phyloP scores from a whole-genome alignment of 139 green algal species.

The Tetratostichococcus sp. region DNA sequence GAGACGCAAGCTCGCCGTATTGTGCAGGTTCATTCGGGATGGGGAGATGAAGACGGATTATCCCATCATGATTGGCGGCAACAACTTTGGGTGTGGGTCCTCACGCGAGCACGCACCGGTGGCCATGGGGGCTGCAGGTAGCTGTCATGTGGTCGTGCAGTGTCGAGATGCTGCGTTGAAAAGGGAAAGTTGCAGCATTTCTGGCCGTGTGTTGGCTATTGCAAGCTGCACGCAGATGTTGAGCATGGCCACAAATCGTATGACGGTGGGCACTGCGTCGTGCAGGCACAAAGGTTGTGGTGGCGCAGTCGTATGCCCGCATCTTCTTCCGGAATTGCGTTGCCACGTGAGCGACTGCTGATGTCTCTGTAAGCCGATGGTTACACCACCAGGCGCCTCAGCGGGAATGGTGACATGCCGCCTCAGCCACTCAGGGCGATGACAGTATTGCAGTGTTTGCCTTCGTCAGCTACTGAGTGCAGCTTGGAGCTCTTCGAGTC shows the following conservation, averaged over 20 bases:
- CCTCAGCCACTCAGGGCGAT: too few relatives aligned
- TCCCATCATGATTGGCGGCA: constrained; percentile 83
- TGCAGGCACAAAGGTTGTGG: constrained; percentile 58
- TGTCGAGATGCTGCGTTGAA: neutral
- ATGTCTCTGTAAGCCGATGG: too few relatives aligned
- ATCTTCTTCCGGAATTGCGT: constrained; percentile 98
- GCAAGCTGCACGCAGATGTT: too few relatives aligned
- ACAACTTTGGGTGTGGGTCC: constrained; percentile 94
- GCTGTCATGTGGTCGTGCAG: too few relatives aligned
- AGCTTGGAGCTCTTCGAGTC: too few relatives aligned
- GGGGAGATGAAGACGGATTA: constrained; percentile 91
- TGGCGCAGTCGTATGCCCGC: constrained; percentile 88
- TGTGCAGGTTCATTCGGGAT: constrained; percentile 58
- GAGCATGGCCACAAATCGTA: too few relatives aligned
- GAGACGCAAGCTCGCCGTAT: too few relatives aligned
- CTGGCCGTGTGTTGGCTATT: neutral
- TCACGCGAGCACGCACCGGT: constrained; percentile 91
- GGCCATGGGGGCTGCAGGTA: constrained; percentile 77
- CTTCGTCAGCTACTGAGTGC: too few relatives aligned
- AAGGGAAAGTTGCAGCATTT: neutral
- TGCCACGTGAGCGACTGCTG: constrained; percentile 64
- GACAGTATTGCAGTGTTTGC: too few relatives aligned
- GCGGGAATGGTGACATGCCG: too few relatives aligned
- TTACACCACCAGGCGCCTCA: too few relatives aligned
- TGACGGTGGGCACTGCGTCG: too few relatives aligned